Conservation (phyloP, 192 early-diverging fungal species). For the Dispira simplex region DNA sequence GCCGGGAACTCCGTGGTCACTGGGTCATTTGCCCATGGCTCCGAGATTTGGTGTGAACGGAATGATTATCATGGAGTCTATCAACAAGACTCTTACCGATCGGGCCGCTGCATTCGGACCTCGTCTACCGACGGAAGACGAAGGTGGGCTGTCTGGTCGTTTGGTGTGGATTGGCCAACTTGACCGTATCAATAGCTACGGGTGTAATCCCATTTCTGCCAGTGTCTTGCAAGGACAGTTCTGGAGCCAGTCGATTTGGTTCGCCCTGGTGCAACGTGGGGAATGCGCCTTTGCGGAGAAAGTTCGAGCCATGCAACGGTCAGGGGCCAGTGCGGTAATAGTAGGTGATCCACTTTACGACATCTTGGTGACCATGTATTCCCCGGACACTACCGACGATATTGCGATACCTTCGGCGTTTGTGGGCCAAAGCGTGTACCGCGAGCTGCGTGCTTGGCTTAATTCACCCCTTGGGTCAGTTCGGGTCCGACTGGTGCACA, state of each 20-base stretch:
- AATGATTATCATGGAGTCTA: background rate
- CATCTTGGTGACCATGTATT: conserved; percentile 73
- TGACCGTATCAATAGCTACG: conserved; percentile 35
- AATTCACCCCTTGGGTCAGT: conserved; percentile 16
- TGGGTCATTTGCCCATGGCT: background rate
- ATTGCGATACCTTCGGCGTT: conserved; percentile 79
- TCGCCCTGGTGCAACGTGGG: conserved; percentile 80
- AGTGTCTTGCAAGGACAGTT: conserved; percentile 3
- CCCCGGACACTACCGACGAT: conserved; percentile 67
- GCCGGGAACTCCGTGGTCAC: background rate
- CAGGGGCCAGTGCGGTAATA: conserved; percentile 70
- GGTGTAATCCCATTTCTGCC: conserved; percentile 31
- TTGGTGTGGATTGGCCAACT: conserved; percentile 41
- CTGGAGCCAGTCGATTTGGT: conserved; percentile 37
- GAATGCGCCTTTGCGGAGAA: conserved; percentile 82
- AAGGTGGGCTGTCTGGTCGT: conserved; percentile 50
- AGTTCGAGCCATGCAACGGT: conserved; percentile 75
- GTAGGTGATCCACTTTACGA: conserved; percentile 69
- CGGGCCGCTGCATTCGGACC: conserved; percentile 82
- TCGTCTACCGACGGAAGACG: conserved; percentile 28
- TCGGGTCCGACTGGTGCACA: conserved; percentile 23
- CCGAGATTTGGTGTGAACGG: background rate
- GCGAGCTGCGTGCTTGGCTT: conserved; percentile 27
- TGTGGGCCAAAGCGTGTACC: conserved; percentile 53
- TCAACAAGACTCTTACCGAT: conserved; percentile 19